Conservation (phyloP, 768 basidiomycete genomes). For the Rhizopogon sp. region DNA sequence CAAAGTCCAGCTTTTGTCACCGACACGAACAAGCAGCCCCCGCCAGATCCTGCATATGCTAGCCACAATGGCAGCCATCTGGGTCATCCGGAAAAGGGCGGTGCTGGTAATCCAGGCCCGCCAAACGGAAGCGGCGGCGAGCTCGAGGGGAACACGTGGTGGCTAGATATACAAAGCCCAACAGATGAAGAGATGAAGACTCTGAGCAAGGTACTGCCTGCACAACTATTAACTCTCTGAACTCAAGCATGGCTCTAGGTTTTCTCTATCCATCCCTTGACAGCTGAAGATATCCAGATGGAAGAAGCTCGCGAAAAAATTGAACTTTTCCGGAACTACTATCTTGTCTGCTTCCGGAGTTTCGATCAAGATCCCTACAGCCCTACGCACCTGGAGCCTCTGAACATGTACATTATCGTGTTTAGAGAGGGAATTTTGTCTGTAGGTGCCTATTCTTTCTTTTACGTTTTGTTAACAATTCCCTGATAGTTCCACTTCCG, state of each 20-base stretch:
- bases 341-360: constrained; percentile 97
- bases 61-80: constrained; percentile 3
- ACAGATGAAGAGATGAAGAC: constrained; percentile 99
- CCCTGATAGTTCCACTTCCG: constrained; percentile 85
- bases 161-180: constrained; percentile 90
- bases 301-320: constrained; percentile 99
- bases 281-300: constrained; percentile 99
- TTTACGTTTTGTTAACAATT: neutral
- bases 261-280: constrained; percentile 94
- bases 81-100: constrained; percentile 15
- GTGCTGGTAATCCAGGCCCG: constrained; percentile 9
- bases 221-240: neutral
- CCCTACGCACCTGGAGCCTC: constrained; percentile 93
- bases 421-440: constrained; percentile 96
- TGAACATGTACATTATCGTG: constrained; percentile 99
- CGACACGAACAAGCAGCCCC: neutral
- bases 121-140: constrained; percentile 30
- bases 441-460: constrained; percentile 40
- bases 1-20: neutral
- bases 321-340: constrained; percentile 97
- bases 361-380: constrained; percentile 99
- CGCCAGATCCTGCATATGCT: neutral
- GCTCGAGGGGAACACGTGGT: constrained; percentile 85
- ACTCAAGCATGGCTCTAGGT: constrained; percentile 47
- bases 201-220: constrained; percentile 70